These are phyloP conservation scores for Arthroderma uncinatum DNA, from an alignment of 2,329 filamentous ascomycete genomes.

Conservation along the genomic window DNA sequence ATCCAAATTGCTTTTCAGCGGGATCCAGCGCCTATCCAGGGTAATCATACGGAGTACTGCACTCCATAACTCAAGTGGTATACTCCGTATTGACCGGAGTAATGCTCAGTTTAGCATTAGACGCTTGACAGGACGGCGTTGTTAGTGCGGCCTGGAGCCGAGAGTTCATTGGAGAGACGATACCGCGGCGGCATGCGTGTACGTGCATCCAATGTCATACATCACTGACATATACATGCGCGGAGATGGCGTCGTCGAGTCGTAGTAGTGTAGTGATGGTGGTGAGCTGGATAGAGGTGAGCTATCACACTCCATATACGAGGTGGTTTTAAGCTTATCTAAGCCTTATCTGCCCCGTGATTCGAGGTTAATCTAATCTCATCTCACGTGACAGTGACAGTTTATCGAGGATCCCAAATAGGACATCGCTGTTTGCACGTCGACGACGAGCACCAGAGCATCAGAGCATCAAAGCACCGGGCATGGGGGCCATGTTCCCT, in stretches of 20 bases:
- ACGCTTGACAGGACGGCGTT: neutral
- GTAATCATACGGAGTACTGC: too few species aligned
- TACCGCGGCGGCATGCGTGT: neutral
- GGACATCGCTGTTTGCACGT: neutral
- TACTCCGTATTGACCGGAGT: too few species aligned
- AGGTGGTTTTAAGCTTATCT: slow-evolving; percentile 5
- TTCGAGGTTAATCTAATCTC: slow-evolving; percentile 1
- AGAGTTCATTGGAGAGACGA: neutral
- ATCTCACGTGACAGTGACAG: neutral
- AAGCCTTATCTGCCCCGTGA: neutral
- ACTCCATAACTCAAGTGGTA: too few species aligned
- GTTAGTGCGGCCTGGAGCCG: neutral
- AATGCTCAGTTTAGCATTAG: neutral
- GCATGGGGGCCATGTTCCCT: neutral
- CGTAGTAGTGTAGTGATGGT: neutral
- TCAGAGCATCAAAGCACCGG: neutral
- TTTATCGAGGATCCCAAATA: neutral
- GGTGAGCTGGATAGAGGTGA: neutral
- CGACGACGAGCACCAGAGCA: neutral
- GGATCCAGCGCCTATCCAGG: neutral
- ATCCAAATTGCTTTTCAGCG: slow-evolving; percentile 2
- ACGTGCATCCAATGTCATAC: neutral
- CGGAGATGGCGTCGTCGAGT: neutral
- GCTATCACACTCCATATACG: neutral
- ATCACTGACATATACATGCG: neutral